These are phyloP conservation scores for Coemansia sp. DNA, from an alignment of 192 early-diverging fungal species.

Conservation along the genomic window DNA sequence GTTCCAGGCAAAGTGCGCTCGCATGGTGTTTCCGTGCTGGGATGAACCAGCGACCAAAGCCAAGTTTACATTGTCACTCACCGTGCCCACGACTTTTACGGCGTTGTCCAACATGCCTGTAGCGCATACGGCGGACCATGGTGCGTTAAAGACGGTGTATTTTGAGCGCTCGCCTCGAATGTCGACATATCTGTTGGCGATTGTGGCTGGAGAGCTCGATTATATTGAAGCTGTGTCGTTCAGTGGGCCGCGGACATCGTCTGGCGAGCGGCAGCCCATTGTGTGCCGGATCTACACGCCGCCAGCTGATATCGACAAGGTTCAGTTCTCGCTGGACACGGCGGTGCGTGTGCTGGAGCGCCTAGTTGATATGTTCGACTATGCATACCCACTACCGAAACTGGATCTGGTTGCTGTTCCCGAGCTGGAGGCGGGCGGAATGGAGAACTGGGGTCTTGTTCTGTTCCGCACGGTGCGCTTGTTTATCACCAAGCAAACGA, in stretches of 20 bases:
- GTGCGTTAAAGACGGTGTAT: constrained; percentile 53
- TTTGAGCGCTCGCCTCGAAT: constrained; percentile 77
- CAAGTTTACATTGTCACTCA: constrained; percentile 71
- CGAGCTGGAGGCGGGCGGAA: constrained; percentile 77
- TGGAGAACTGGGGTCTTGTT: constrained; percentile 90
- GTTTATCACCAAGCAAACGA: constrained; percentile 65
- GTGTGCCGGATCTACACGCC: constrained; percentile 68
- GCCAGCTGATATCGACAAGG: constrained; percentile 61
- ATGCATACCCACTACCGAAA: constrained; percentile 74
- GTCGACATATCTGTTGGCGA: constrained; percentile 79
- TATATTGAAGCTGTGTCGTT: constrained; percentile 62
- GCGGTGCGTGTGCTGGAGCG: constrained; percentile 67
- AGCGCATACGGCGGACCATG: constrained; percentile 7
- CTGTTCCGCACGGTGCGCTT: constrained; percentile 70
- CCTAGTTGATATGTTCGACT: constrained; percentile 68
- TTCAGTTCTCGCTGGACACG: constrained; percentile 69
- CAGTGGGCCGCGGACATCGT: background rate
- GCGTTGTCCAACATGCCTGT: constrained; percentile 79
- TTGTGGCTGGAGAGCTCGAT: constrained; percentile 76
- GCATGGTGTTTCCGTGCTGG: constrained; percentile 87
- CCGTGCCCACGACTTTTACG: constrained; percentile 57
- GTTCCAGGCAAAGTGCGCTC: constrained; percentile 90
- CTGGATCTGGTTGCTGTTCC: constrained; percentile 74
- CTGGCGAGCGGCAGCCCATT: constrained; percentile 62
- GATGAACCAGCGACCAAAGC: constrained; percentile 97